Conservation (phyloP, 495 filamentous ascomycete genomes). For the Aspergillus hancockii region DNA sequence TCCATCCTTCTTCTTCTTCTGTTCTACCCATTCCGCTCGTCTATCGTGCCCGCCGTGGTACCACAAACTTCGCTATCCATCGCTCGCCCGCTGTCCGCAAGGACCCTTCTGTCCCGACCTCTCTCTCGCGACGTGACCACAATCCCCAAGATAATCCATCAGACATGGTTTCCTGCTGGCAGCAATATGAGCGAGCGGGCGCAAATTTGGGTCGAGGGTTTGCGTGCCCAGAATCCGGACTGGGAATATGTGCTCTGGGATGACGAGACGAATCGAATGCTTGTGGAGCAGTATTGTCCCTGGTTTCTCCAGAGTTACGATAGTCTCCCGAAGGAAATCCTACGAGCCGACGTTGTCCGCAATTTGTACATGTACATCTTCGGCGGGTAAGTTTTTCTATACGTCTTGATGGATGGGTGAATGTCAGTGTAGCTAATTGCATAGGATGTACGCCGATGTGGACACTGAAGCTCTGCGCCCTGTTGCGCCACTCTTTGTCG, state of each 20-base stretch:
- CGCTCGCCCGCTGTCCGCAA: constrained; percentile 9
- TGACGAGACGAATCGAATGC: constrained; percentile 21
- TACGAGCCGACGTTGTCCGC: constrained; percentile 21
- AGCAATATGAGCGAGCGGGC: constrained; percentile 26
- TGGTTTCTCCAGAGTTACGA: constrained; percentile 24
- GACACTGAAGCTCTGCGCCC: constrained; percentile 26
- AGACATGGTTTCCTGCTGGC: constrained; percentile 28
- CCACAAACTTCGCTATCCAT: neutral
- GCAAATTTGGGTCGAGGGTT: constrained; percentile 19
- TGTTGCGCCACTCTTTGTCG: constrained; percentile 14
- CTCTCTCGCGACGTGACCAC: constrained; percentile 14
- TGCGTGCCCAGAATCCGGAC: constrained; percentile 18
- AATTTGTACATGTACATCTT: constrained; percentile 27
- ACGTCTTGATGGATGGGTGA: neutral
- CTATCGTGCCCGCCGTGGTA: neutral
- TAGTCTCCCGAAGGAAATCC: constrained; percentile 21
- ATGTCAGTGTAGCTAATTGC: neutral
- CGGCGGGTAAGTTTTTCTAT: constrained; percentile 16
- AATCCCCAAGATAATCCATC: constrained; percentile 27
- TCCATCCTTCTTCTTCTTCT: neutral
- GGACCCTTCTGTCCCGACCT: constrained; percentile 19
- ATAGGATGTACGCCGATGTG: constrained; percentile 27
- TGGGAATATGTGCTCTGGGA: constrained; percentile 31
- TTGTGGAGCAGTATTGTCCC: constrained; percentile 22
- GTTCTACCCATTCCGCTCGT: neutral